phyloP scores from a whole-genome alignment of 2,329 filamentous ascomycete genomes.

The Trichoderma afroharzianum region DNA sequence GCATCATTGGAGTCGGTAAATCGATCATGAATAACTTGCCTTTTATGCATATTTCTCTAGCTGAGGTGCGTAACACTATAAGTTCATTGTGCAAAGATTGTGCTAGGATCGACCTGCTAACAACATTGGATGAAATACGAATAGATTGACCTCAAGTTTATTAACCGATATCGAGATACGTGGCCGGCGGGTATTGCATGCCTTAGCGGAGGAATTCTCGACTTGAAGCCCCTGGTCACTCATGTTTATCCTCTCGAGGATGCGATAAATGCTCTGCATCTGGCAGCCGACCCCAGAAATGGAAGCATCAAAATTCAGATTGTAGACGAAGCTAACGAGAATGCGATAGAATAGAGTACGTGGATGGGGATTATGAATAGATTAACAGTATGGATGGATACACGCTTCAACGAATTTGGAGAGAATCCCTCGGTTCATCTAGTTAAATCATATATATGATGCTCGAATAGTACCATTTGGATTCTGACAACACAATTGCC shows the following conservation, averaged over 20 bases:
- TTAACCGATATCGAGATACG: conserved; percentile 1
- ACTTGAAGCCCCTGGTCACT: conserved; percentile 1
- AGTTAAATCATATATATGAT: neutral
- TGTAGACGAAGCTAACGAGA: neutral
- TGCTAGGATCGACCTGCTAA: neutral
- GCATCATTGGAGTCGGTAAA: conserved; percentile 4
- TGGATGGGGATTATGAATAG: neutral
- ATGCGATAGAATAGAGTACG: neutral
- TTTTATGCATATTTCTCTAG: conserved; percentile 7
- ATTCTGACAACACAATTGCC: neutral
- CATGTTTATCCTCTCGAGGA: neutral
- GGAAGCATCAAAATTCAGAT: conserved; percentile 11
- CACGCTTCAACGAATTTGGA: neutral
- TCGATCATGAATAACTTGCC: conserved; percentile 10
- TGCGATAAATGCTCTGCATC: neutral
- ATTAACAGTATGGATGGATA: neutral
- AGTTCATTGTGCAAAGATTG: neutral
- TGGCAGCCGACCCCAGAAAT: neutral
- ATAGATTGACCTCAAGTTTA: conserved; percentile 7
- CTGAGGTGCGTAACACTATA: neutral
- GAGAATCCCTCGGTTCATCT: neutral
- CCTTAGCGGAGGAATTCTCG: neutral
- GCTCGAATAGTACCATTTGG: neutral
- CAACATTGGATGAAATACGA: neutral
- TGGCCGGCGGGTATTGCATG: conserved; percentile 9